These are phyloP conservation scores for Pyrenochaeta sp. DNA, from an alignment of 2,329 filamentous ascomycete genomes.

Conservation along the genomic window DNA sequence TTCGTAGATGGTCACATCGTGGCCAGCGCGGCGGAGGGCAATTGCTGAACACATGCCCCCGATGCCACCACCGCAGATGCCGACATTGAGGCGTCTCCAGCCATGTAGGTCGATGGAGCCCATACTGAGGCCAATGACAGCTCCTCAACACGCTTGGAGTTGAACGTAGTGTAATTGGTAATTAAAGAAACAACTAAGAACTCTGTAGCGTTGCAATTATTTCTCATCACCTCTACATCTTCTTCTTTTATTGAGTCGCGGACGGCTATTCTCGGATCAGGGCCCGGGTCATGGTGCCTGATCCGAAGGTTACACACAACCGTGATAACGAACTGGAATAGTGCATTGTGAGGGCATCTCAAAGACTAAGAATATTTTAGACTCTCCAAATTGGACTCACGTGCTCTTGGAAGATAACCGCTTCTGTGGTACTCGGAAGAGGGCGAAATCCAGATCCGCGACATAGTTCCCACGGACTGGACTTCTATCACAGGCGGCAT, in stretches of 20 bases:
- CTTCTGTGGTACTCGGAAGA: neutral
- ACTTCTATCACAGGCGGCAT: neutral
- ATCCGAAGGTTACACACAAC: neutral
- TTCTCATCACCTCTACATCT: neutral
- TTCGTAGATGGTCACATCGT: constrained; percentile 70
- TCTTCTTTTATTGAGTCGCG: neutral
- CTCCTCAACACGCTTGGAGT: neutral
- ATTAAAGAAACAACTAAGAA: neutral
- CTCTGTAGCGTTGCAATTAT: neutral
- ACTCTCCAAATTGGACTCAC: too few relatives aligned
- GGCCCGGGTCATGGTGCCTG: neutral
- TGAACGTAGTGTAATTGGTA: neutral
- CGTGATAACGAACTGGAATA: neutral
- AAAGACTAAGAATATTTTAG: neutral
- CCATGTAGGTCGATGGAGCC: neutral
- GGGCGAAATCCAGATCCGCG: neutral
- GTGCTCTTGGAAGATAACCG: neutral
- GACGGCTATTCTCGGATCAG: neutral
- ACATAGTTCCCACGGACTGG: neutral
- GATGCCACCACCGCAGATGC: constrained; percentile 57
- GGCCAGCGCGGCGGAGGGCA: constrained; percentile 62
- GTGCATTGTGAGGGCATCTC: neutral
- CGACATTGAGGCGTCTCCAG: neutral
- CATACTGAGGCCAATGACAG: neutral
- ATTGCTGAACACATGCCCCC: constrained; percentile 62